Evolutionary conservation across 2,329 filamentous ascomycete genomes (phyloP).

Genomic region (Ciborinia camelliae): DNA sequence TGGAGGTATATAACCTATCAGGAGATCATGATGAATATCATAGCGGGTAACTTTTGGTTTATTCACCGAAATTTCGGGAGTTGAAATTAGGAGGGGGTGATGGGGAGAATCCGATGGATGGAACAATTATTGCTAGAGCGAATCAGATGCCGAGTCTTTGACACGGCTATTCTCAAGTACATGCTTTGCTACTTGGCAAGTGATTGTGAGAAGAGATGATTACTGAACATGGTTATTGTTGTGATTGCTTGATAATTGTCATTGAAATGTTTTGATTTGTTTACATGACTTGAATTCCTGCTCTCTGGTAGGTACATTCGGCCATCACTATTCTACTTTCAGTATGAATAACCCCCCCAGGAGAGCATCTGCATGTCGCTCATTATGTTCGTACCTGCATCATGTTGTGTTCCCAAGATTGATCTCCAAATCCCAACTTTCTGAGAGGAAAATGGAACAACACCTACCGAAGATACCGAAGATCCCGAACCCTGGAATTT

Average conservation of each 20-base stretch:
- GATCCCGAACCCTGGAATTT: background rate
- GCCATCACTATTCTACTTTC: background rate
- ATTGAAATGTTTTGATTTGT: constrained; percentile 8
- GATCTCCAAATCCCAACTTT: constrained; percentile 12
- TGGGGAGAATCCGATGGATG: constrained; percentile 8
- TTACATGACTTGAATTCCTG: background rate
- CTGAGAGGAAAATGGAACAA: constrained; percentile 9
- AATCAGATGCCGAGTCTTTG: background rate
- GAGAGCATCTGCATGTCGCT: constrained; percentile 7
- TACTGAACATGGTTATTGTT: too few species aligned
- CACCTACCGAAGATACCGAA: constrained; percentile 4
- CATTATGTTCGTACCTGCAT: constrained; percentile 16
- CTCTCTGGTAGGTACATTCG: background rate
- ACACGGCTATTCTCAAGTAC: background rate
- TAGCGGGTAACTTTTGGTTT: background rate
- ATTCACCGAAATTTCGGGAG: constrained; percentile 8
- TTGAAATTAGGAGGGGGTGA: background rate
- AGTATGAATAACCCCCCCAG: background rate
- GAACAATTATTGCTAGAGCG: background rate
- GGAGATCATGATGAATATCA: background rate
- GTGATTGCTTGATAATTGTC: constrained; percentile 1
- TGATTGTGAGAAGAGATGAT: background rate
- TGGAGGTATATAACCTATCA: background rate
- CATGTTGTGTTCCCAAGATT: constrained; percentile 16
- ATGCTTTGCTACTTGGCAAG: background rate